Evolutionary conservation across 495 filamentous ascomycete species (phyloP).

Genomic region (Aspergillus cavernicola): DNA sequence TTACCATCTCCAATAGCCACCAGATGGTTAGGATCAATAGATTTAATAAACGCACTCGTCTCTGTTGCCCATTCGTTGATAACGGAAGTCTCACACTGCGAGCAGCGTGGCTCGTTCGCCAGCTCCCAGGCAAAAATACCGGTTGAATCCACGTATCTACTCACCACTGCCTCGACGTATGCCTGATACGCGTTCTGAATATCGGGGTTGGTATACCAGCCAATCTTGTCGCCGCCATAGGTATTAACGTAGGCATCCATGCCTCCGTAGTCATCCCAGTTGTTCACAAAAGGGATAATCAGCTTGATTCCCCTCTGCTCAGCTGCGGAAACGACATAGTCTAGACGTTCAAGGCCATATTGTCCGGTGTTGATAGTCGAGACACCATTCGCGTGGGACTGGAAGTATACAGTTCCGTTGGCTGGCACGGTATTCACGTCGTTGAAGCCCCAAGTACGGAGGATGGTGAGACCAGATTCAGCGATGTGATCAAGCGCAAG

Average conservation of each 20-base stretch:
- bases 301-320: neutral
- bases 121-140: slow-evolving; percentile 71
- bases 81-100: slow-evolving; percentile 52
- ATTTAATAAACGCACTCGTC: slow-evolving; percentile 61
- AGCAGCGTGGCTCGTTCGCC: slow-evolving; percentile 65
- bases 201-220: slow-evolving; percentile 53
- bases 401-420: neutral
- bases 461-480: neutral
- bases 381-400: neutral
- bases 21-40: slow-evolving; percentile 59
- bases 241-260: slow-evolving; percentile 56
- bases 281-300: neutral
- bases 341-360: neutral
- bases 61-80: slow-evolving; percentile 58
- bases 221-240: slow-evolving; percentile 49
- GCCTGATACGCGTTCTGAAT: slow-evolving; percentile 57
- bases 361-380: neutral
- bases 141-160: slow-evolving; percentile 49
- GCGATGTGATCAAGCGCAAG: neutral
- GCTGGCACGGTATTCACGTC: neutral
- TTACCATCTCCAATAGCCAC: slow-evolving; percentile 57
- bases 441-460: neutral
- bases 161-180: slow-evolving; percentile 60
- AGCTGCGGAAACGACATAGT: neutral
- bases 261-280: neutral